Evolutionary conservation across 257 asterid species (phyloP).

Genomic region (Phtheirospermum japonicum): DNA sequence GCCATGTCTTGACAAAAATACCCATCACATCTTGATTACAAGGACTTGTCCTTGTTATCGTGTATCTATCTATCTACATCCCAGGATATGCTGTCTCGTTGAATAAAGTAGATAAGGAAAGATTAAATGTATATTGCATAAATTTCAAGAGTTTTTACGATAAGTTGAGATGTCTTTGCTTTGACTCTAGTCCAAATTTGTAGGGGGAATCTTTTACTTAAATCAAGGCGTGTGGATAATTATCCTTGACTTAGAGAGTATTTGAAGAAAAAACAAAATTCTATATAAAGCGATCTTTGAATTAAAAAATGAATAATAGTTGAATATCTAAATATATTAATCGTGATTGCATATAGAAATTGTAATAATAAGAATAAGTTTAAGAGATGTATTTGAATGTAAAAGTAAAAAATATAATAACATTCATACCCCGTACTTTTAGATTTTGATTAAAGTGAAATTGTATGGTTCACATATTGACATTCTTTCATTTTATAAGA

Average conservation of each 20-base stretch:
- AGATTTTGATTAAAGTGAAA: too few species aligned
- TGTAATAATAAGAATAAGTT: too few species aligned
- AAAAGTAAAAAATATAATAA: too few species aligned
- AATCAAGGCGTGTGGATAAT: too few species aligned
- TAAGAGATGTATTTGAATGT: too few species aligned
- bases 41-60: conserved; percentile 3
- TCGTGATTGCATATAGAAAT: too few species aligned
- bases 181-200: neutral
- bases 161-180: neutral
- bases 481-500: too few species aligned
- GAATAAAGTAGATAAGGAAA: neutral
- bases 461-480: too few species aligned
- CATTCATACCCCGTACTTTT: too few species aligned
- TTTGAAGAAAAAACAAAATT: too few species aligned
- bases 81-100: neutral
- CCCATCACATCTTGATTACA: conserved; percentile 39
- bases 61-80: conserved; percentile 1
- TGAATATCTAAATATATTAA: neutral
- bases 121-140: neutral
- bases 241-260: too few species aligned
- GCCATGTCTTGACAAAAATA: conserved; percentile 38
- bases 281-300: neutral
- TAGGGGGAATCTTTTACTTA: neutral
- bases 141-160: conserved; percentile 3
- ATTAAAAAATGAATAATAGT: neutral